A percentile compares a stretch with the other conserved stretches of the same genome.
Evolutionary conservation across 371 early-diverging fungal species (phyloP).

Genomic region (Syncephalastrum racemosum): DNA sequence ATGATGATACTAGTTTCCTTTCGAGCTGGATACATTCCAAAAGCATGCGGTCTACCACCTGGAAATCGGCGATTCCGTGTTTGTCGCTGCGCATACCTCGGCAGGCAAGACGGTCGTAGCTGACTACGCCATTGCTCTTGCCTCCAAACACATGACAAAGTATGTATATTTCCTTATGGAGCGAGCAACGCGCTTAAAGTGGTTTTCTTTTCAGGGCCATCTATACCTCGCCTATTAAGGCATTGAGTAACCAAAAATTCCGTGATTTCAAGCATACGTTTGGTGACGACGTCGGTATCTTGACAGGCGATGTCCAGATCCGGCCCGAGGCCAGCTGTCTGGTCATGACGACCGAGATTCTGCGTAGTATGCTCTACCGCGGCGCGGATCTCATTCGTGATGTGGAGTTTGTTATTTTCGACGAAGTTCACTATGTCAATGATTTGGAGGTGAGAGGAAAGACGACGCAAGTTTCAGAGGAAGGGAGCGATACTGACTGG

Average conservation of each 20-base stretch:
- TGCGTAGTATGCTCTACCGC: constrained; percentile 97
- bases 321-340: constrained; percentile 94
- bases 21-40: constrained; percentile 98
- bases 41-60: constrained; percentile 97
- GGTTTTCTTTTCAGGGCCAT: constrained; percentile 66
- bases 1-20: constrained; percentile 68
- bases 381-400: constrained; percentile 97
- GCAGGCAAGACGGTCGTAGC: constrained; percentile 99
- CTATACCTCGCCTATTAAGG: constrained; percentile 99
- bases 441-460: constrained; percentile 75
- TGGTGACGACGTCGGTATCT: constrained; percentile 94
- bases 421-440: constrained; percentile 99
- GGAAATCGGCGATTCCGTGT: constrained; percentile 93
- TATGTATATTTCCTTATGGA: constrained; percentile 15
- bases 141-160: constrained; percentile 94
- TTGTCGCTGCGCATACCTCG: constrained; percentile 99
- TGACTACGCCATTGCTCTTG: constrained; percentile 97
- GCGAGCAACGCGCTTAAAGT: neutral
- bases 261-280: constrained; percentile 94
- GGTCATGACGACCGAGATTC: constrained; percentile 99
- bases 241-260: constrained; percentile 99
- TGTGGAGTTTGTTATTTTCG: constrained; percentile 99
- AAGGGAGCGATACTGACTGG: neutral
- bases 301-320: constrained; percentile 99
- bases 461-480: neutral